Evolutionary conservation across 176 grass and related monocot species (phyloP).

Genomic region (Eleusine indica): DNA sequence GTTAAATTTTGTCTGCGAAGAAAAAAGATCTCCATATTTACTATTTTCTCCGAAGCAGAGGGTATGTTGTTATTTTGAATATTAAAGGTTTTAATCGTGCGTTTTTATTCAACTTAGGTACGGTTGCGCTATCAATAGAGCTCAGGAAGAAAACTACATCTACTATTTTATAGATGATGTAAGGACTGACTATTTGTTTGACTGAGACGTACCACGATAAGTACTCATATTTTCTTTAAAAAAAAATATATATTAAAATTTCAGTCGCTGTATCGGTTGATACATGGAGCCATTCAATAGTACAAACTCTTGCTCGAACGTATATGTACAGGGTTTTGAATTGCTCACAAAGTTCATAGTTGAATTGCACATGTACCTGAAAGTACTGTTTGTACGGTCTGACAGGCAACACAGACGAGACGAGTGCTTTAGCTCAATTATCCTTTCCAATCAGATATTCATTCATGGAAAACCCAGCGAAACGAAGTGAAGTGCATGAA

Average conservation of each 20-base stretch:
- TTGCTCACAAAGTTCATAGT: background rate
- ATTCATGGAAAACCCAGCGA: background rate
- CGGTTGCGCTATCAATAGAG: background rate
- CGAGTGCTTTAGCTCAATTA: background rate
- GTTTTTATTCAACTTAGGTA: background rate
- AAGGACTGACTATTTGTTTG: background rate
- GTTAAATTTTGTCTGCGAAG: background rate
- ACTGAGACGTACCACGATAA: background rate
- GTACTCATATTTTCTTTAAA: too few species aligned
- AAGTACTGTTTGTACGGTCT: background rate
- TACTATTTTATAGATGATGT: background rate
- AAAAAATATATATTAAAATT: too few species aligned
- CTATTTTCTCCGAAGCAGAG: background rate
- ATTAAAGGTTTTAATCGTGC: background rate
- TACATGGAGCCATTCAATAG: too few species aligned
- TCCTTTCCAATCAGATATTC: background rate
- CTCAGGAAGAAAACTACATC: too few species aligned
- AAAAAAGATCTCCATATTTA: background rate
- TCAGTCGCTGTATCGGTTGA: too few species aligned
- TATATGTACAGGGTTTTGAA: background rate
- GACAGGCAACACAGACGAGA: background rate
- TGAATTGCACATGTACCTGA: background rate
- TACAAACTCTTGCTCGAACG: too few species aligned
- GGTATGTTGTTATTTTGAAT: background rate
- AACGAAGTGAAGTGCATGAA: background rate